Base-by-base conservation (phyloP, 129 eudicot genomes). In the Helichrysum umbraculigerum region DNA sequence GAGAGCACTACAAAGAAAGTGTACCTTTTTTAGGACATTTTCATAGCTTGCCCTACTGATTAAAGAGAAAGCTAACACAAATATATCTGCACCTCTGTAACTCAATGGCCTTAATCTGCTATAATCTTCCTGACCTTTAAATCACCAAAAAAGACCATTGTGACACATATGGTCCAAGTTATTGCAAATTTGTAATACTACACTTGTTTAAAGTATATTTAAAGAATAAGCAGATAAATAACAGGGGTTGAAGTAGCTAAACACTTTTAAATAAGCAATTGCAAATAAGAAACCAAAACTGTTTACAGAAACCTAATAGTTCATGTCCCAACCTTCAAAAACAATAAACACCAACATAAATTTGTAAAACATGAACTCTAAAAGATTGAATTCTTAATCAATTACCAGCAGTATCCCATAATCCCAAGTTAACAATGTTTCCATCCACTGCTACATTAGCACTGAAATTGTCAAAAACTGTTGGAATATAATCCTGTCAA, bases 401-500 rank as follows among this genome's bases (percentile, higher is more conserved):
- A 75, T 34, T 83, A 93, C 98, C 98, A 66, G 98, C 98, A 85
- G 98, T 93, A 64, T 93, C 98, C 98, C 98, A 93, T 29, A 93
- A 72, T 17, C 98, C 98, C 85, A 93, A 83, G 84, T 93, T 93
- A 32, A 93, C 98, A 81, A 93, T 91, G 77, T 75, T 93, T 51
- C 98, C 97, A 87, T 93, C 98, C 10, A 93, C 96, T 75, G 93
- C 88, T 83, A 93, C 98, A 86, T 93, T 93, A 42, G 98, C 98
- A 83, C 98, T 93, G 70, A 93, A 93, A 81, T 93, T 93, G 78
- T 93, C 98, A 81, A 93, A 93, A 77, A 93, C 98, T 17, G 98
- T 93, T 50, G 98, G 98, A n/a, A 93, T 86, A 60, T 94, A 94
- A 80, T 94, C 99, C 99, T 94, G 99, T 71, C 50, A 63, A 71